Base-by-base conservation (phyloP, 768 basidiomycete species). In the Pleurotus djamor region DNA sequence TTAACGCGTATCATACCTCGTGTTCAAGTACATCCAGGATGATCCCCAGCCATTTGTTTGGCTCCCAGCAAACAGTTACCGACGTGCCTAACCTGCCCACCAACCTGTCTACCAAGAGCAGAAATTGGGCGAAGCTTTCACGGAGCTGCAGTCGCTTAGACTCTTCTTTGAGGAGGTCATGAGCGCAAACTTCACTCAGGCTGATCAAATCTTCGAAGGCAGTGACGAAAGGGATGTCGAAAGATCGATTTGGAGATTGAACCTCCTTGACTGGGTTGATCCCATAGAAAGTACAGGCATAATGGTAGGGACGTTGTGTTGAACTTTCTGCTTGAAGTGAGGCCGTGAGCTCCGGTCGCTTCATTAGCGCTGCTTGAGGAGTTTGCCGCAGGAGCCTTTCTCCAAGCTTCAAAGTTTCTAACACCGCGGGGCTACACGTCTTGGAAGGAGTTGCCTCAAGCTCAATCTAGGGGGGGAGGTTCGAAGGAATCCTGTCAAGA, bases 211-310 rank as follows among this genome's bases (percentile, higher is more conserved):
- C 81, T 62, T 88, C 81, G 59, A 92, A 80, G 10, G 79, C 76
- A 13, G 84, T 79, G 14, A 77, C 68, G 64, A 91, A 82, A 28
- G 91, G 90, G 1, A 79, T 66, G 21, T 67, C 65, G 16, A 74
- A 71, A 12, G 73, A 68, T 21, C 69, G 57, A 5, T 65, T 50
- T 10, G 68, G 60, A 17, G 14, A 16, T 14, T 7, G 17, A 12
- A 28, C 12, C 6, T 56, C 54, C 5, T 68, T 45, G 6, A 61
- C 64, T 8, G 72, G 62, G 16, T 71, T 69, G 37, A 87, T 73
- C 14, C 76, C 82, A 68, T 90, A 93, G 67, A 91, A 86, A 21
- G 73, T 69, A 65, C 81, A 83, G 16, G 87, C 84, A 66, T 88
- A 89, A 8, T 73, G 66, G 59, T 84, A 82, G 33, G 85, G 76